Evolutionary conservation across 1,139 yeast species (phyloP).

Genomic region (Hansenula sp.): DNA sequence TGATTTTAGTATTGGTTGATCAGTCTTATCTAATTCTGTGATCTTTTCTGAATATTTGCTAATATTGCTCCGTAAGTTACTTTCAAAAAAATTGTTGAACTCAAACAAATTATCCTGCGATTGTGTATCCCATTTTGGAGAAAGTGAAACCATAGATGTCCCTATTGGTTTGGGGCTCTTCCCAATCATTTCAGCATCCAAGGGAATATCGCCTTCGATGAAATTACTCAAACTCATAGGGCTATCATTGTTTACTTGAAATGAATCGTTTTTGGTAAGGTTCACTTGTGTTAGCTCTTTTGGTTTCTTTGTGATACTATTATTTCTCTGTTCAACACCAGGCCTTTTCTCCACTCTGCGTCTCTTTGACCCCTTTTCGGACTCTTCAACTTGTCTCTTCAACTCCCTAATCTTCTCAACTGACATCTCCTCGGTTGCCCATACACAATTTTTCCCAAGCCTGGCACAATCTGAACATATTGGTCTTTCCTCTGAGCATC

Average conservation of each 20-base stretch:
- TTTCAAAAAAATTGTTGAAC: conserved; percentile 21
- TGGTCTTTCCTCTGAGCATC: conserved; percentile 57
- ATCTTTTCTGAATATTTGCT: conserved; percentile 13
- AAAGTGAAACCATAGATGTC: neutral
- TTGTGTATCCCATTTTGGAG: conserved; percentile 12
- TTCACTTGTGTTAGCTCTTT: too few relatives aligned
- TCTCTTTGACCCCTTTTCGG: conserved; percentile 22
- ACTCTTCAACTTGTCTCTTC: conserved; percentile 23
- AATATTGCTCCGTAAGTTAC: conserved; percentile 17
- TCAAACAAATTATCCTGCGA: conserved; percentile 14
- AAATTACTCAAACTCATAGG: neutral
- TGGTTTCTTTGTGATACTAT: neutral
- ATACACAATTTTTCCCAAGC: conserved; percentile 43
- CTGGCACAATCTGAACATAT: conserved; percentile 49
- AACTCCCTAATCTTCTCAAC: conserved; percentile 19
- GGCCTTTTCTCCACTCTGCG: conserved; percentile 7
- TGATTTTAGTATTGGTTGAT: neutral
- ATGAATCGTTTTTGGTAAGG: neutral
- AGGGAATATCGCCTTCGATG: conserved; percentile 3
- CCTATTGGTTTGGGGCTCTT: conserved; percentile 16
- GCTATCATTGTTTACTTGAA: neutral
- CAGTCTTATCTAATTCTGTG: conserved; percentile 12
- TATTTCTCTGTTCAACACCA: conserved; percentile 2
- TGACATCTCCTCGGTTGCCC: conserved; percentile 31
- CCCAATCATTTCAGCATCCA: conserved; percentile 9